Conservation (phyloP, 2,329 filamentous ascomycete species). For the Xylaria sp. region DNA sequence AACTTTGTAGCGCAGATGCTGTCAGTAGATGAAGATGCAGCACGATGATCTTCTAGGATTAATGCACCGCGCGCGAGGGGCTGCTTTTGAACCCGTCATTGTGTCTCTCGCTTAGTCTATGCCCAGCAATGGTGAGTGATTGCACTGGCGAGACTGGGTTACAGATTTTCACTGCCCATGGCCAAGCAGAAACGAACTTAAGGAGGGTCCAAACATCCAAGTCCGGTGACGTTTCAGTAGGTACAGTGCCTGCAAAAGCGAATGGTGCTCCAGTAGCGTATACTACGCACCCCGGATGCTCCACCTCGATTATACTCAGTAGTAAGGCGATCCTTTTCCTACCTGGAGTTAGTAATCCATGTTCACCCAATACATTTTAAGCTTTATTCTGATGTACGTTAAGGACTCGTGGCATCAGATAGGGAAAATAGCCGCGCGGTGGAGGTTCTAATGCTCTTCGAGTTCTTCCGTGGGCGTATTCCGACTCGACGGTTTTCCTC, state of each 20-base stretch:
- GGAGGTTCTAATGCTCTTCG: slow-evolving; percentile 1
- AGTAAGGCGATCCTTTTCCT: slow-evolving; percentile 13
- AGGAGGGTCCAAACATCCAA: slow-evolving; percentile 26
- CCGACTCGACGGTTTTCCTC: slow-evolving; percentile 1
- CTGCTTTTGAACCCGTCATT: background rate
- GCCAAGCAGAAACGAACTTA: slow-evolving; percentile 32
- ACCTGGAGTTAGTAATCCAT: background rate
- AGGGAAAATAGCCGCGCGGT: slow-evolving; percentile 1
- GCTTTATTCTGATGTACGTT: slow-evolving; percentile 3
- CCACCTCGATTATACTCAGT: slow-evolving; percentile 25
- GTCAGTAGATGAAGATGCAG: background rate
- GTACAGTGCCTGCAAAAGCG: slow-evolving; percentile 30
- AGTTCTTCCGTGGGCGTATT: background rate
- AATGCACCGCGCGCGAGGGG: background rate
- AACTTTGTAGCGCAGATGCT: background rate
- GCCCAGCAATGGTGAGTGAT: slow-evolving; percentile 9
- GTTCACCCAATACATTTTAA: slow-evolving; percentile 17
- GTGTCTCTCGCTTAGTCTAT: slow-evolving; percentile 7
- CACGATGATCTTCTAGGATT: slow-evolving; percentile 2
- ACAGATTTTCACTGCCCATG: slow-evolving; percentile 25
- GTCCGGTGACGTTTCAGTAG: slow-evolving; percentile 37
- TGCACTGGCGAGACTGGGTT: slow-evolving; percentile 5
- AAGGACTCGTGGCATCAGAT: slow-evolving; percentile 21
- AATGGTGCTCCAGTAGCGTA: slow-evolving; percentile 15
- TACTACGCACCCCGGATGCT: slow-evolving; percentile 32